These are phyloP conservation scores for Noccaea bulbosa DNA, from an alignment of 345 rosid genomes.

Conservation along the genomic window DNA sequence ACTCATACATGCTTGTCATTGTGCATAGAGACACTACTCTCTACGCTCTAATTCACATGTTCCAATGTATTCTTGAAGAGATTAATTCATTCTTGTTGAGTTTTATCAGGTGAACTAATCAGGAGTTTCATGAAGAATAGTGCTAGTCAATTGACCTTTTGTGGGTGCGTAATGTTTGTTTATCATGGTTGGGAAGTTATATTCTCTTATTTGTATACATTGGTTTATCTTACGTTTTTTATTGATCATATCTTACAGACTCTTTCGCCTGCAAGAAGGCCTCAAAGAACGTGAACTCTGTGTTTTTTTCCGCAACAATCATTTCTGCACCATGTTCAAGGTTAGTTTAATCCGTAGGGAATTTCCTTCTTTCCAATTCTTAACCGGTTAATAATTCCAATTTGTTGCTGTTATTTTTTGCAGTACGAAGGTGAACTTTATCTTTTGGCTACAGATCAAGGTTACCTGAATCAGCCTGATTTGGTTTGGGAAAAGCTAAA, in stretches of 20 bases:
- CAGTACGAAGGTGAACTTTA: slow-evolving; percentile 95
- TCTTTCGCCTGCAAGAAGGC: slow-evolving; percentile 86
- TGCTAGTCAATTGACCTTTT: slow-evolving; percentile 88
- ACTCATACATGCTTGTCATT: slow-evolving; percentile 11
- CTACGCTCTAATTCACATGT: slow-evolving; percentile 11
- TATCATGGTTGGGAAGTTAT: slow-evolving; percentile 25
- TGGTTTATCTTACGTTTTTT: slow-evolving; percentile 5
- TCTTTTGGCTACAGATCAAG: slow-evolving; percentile 98
- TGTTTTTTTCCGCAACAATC: slow-evolving; percentile 97
- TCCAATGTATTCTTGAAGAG: slow-evolving; percentile 17
- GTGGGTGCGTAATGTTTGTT: slow-evolving; percentile 62
- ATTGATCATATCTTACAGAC: slow-evolving; percentile 56
- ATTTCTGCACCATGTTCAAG: slow-evolving; percentile 99
- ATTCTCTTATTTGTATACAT: slow-evolving; percentile 1
- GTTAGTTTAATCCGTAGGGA: slow-evolving; percentile 48
- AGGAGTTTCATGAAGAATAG: slow-evolving; percentile 74
- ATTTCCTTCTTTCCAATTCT: slow-evolving; percentile 9
- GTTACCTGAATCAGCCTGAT: slow-evolving; percentile 89
- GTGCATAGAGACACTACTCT: not conserved
- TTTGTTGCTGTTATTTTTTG: slow-evolving; percentile 35
- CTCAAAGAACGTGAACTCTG: slow-evolving; percentile 94
- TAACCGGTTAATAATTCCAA: not conserved
- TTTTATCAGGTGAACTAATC: slow-evolving; percentile 73
- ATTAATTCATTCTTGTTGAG: slow-evolving; percentile 31
- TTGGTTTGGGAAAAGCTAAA: slow-evolving; percentile 97